These are phyloP conservation scores for Phragmites australis DNA, from an alignment of 176 grass and related monocot genomes.

Conservation along the genomic window DNA sequence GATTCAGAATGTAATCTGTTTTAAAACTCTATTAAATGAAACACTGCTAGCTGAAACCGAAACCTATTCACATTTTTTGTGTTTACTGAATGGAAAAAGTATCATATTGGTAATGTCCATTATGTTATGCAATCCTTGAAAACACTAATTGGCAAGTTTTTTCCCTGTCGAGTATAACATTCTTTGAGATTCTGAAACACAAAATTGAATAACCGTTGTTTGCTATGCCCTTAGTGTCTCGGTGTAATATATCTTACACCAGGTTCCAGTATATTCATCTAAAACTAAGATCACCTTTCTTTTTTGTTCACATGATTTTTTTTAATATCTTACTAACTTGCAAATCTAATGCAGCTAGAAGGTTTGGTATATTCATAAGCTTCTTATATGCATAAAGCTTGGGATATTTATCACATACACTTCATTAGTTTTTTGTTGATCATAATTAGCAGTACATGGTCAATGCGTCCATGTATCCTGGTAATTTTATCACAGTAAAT, in stretches of 20 bases:
- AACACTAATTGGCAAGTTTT: background rate
- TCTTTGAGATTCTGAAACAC: background rate
- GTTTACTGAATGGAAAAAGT: background rate
- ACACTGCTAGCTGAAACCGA: background rate
- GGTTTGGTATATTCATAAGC: constrained; percentile 9
- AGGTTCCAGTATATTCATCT: background rate
- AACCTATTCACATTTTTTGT: background rate
- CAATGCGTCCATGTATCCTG: background rate
- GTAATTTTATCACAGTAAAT: background rate
- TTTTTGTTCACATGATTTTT: background rate
- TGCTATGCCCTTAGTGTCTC: background rate
- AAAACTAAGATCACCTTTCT: background rate
- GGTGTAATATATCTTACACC: background rate
- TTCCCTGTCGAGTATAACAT: background rate
- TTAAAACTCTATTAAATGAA: background rate
- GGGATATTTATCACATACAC: background rate
- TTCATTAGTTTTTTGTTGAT: background rate
- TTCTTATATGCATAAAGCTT: constrained; percentile 1
- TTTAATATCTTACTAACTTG: background rate
- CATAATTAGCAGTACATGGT: background rate
- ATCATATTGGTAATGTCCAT: background rate
- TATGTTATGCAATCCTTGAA: background rate
- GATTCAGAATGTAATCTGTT: background rate
- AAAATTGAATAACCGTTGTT: background rate
- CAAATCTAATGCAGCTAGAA: background rate